These are phyloP conservation scores for Picea engelmannii DNA, from an alignment of 83 land plant species.

Conservation along the genomic window DNA sequence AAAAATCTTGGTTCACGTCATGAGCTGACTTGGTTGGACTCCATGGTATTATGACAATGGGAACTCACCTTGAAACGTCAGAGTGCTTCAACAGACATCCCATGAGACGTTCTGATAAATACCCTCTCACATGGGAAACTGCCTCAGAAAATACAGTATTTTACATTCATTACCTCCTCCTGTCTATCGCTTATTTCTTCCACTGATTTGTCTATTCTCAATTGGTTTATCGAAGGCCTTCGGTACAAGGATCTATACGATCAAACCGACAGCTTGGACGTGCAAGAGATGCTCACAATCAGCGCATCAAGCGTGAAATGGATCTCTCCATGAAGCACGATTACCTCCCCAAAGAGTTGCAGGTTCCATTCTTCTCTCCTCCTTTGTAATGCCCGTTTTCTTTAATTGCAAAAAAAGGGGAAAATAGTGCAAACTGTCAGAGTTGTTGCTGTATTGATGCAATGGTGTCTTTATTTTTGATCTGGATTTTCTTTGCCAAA, in stretches of 20 bases:
- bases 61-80: too few relatives aligned
- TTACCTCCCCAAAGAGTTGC: conserved; percentile 71
- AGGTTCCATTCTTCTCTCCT: conserved; percentile 38
- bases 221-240: conserved; percentile 43
- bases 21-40: too few relatives aligned
- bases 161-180: background rate
- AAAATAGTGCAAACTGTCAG: too few relatives aligned
- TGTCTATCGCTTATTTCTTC: background rate
- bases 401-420: too few relatives aligned
- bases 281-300: conserved; percentile 84
- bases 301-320: conserved; percentile 90
- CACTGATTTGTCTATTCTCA: background rate
- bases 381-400: background rate
- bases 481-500: too few relatives aligned
- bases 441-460: too few relatives aligned
- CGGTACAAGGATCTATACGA: conserved; percentile 84
- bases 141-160: conserved; percentile 41
- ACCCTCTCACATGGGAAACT: conserved; percentile 16
- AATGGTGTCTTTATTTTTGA: too few relatives aligned
- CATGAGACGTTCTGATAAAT: too few relatives aligned
- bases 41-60: too few relatives aligned
- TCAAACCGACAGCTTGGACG: conserved; percentile 67
- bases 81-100: too few relatives aligned
- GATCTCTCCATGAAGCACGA: conserved; percentile 86
- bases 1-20: too few relatives aligned